Evolutionary conservation across 345 rosid genomes (phyloP), one percentile per base, ranked within the genome.

Genomic region (Arabis hirsuta): DNA sequence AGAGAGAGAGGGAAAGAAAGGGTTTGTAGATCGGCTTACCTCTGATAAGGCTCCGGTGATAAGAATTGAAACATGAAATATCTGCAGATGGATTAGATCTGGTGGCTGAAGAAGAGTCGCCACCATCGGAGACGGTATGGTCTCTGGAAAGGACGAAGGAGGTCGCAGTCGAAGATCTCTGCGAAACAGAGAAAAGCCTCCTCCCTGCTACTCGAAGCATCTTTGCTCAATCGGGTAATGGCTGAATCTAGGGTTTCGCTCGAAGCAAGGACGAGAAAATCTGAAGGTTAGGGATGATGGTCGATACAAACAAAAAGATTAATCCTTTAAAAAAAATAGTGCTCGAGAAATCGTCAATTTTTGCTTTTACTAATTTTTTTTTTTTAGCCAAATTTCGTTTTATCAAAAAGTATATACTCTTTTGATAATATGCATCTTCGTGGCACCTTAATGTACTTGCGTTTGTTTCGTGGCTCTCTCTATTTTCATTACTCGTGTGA

Each of bases 201-300:
- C 85, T 88, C 79, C 88, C 92, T 13, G 90, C 91, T 50, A 84
- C 73, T 55, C 93, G 83, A 75, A 92, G 76, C 98, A 90, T 92
- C 86, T 65, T 68, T 58, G 68, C 66, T 67, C 39, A 41, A 34
- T 47, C 42, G 6, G 48, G 29, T 20, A 56, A 56, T 47, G 26
- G 69, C 7, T 24, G 54, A 72, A 43, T 67, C 74, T 73, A 78
- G 78, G 78, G 66, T 71, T 70, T 76, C 66, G 75, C 79, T 55
- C 29, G 10, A 45, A 16, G 10, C 41, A 36, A 10, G 47, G 46
- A 42, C 16, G 32, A 62, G 41, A 54, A 41, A 65, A 39, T 65
- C 64, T 52, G 14, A 13, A 75, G 73, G 74, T 67, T 27, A 69
- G 13, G 16, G 55, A 38, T 26, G 55, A 36, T 26, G 63, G 19